A percentile compares a stretch with the other conserved stretches of the same genome.
phyloP scores from a whole-genome alignment of 2,329 filamentous ascomycete genomes.

The Penicillium sclerotiorum region DNA sequence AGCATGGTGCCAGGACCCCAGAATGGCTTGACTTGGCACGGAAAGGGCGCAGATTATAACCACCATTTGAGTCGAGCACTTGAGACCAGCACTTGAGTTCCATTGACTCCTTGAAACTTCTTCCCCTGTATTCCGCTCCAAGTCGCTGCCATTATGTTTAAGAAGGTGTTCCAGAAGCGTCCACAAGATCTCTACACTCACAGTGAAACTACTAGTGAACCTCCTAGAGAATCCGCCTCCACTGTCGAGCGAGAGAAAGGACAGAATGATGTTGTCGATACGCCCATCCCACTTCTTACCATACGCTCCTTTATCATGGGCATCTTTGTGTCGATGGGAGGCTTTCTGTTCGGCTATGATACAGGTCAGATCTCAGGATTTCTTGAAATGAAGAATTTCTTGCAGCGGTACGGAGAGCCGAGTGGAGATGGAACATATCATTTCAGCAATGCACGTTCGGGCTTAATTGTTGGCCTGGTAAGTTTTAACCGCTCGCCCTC shows the following conservation, averaged over 20 bases:
- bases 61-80: no score
- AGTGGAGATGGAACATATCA: slow-evolving; percentile 32
- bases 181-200: slow-evolving; percentile 16
- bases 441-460: slow-evolving; percentile 46
- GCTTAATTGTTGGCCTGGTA: slow-evolving; percentile 47
- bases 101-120: no score
- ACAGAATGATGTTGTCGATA: slow-evolving; percentile 20
- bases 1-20: not conserved
- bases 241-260: slow-evolving; percentile 24
- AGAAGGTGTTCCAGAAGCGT: slow-evolving; percentile 19
- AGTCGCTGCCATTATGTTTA: slow-evolving; percentile 17
- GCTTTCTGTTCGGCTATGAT: slow-evolving; percentile 47
- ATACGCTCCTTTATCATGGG: slow-evolving; percentile 38
- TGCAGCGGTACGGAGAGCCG: slow-evolving; percentile 40
- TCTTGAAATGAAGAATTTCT: slow-evolving; percentile 45
- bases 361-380: slow-evolving; percentile 50
- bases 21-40: not conserved
- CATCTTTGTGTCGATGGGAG: slow-evolving; percentile 50
- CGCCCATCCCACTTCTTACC: slow-evolving; percentile 35
- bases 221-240: slow-evolving; percentile 20
- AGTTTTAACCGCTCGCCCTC: slow-evolving; percentile 1
- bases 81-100: no score
- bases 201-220: slow-evolving; percentile 3
- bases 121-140: no score
- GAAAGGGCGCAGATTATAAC: not conserved